These are phyloP conservation scores for Neurospora sp. DNA, from an alignment of 495 filamentous ascomycete genomes.

Conservation along the genomic window DNA sequence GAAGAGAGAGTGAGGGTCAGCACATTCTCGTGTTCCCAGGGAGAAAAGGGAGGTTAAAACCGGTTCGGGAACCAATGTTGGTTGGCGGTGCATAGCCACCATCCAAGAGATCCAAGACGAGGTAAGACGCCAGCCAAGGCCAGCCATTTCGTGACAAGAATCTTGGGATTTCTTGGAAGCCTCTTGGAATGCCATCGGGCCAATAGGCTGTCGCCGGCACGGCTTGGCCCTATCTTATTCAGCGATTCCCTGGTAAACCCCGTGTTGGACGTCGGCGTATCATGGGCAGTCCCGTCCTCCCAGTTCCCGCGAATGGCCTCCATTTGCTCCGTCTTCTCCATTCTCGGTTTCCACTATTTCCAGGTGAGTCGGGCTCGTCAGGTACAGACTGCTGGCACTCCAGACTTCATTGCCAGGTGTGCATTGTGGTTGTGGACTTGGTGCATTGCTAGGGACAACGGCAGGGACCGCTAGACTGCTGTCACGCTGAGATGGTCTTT, in stretches of 20 bases:
- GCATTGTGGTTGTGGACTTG: background rate
- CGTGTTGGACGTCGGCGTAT: background rate
- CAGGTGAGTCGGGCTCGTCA: background rate
- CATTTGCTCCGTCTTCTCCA: background rate
- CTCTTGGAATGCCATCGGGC: slow-evolving; percentile 1
- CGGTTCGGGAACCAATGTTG: background rate
- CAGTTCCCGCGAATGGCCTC: background rate
- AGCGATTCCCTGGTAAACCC: background rate
- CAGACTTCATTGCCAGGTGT: background rate
- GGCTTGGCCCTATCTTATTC: background rate
- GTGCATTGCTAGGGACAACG: background rate
- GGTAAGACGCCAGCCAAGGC: background rate
- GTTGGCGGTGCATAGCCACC: slow-evolving; percentile 13
- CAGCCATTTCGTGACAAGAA: background rate
- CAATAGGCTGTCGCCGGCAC: background rate
- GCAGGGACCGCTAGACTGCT: background rate
- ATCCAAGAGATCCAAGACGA: slow-evolving; percentile 12
- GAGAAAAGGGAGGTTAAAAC: background rate
- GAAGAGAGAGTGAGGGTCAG: background rate
- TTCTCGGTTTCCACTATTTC: background rate
- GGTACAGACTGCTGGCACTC: background rate
- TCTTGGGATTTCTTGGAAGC: slow-evolving; percentile 2
- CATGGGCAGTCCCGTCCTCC: background rate
- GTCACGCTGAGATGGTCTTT: background rate
- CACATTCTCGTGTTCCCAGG: background rate